Evolutionary conservation across 495 filamentous ascomycete species (phyloP).

Genomic region (Neurospora sublineolata): DNA sequence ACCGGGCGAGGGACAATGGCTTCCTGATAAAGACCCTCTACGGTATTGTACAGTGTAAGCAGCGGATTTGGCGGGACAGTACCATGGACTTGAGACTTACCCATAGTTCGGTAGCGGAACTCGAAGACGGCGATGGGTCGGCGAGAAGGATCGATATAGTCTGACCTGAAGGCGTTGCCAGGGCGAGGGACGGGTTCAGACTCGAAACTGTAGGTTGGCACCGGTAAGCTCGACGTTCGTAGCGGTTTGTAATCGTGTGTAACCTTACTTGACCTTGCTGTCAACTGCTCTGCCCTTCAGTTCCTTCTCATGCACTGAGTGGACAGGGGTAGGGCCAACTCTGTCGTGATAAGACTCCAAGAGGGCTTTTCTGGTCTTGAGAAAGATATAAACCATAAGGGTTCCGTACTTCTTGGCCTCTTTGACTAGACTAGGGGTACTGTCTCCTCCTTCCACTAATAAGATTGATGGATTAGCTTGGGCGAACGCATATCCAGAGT

Average conservation of each 20-base stretch:
- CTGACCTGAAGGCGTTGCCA: too few species aligned
- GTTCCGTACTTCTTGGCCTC: not conserved
- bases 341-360: too few species aligned
- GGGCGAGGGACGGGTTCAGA: not conserved
- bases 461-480: not conserved
- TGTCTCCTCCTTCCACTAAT: not conserved
- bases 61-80: rapidly evolving
- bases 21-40: conserved; percentile 5
- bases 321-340: not conserved
- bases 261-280: not conserved
- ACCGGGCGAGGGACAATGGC: not conserved
- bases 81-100: not conserved
- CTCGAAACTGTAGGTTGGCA: not conserved
- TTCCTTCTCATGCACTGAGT: conserved; percentile 1
- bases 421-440: too few species aligned
- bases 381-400: too few species aligned
- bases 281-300: conserved; percentile 8
- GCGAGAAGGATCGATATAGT: not conserved
- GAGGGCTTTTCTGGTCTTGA: too few species aligned
- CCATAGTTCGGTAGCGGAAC: conserved; percentile 9
- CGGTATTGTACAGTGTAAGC: not conserved
- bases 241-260: not conserved
- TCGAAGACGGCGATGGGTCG: conserved; percentile 13
- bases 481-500: not conserved
- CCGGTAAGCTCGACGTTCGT: not conserved